phyloP scores from a whole-genome alignment of 1,139 yeast genomes.

The Pichia sp. region DNA sequence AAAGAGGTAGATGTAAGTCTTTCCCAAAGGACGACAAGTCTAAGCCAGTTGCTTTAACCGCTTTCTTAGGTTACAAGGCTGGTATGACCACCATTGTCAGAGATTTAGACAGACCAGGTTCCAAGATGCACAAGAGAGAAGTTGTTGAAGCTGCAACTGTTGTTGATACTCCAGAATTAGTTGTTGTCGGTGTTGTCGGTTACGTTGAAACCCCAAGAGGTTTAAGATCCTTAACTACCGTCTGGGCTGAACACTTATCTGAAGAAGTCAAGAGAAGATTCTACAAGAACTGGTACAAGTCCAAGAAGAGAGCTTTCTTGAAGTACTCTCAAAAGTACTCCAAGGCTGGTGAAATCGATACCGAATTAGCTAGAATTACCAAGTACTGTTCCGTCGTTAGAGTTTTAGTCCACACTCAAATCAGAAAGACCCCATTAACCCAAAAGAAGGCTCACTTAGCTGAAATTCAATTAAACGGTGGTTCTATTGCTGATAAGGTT shows the following conservation, averaged over 20 bases:
- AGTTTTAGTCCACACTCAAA: slow-evolving; percentile 99
- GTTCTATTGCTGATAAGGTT: slow-evolving; percentile 96
- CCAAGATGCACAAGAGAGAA: slow-evolving; percentile 99
- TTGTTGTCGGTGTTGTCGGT: slow-evolving; percentile 99
- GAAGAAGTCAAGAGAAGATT: slow-evolving; percentile 99
- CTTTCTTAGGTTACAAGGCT: slow-evolving; percentile 99
- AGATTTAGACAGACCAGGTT: slow-evolving; percentile 99
- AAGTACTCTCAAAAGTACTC: slow-evolving; percentile 99
- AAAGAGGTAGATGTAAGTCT: slow-evolving; percentile 98
- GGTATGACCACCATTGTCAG: slow-evolving; percentile 99
- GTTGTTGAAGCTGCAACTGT: slow-evolving; percentile 99
- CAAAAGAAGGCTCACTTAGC: slow-evolving; percentile 99
- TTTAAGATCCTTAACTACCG: slow-evolving; percentile 98
- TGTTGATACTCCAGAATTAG: slow-evolving; percentile 99
- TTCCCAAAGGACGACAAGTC: slow-evolving; percentile 99
- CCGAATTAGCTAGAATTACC: slow-evolving; percentile 97
- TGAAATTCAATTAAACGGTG: slow-evolving; percentile 99
- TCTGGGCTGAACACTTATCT: slow-evolving; percentile 99
- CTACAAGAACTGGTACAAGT: slow-evolving; percentile 99
- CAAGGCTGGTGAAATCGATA: slow-evolving; percentile 79
- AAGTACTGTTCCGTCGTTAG: slow-evolving; percentile 99
- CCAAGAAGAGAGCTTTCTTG: slow-evolving; percentile 99
- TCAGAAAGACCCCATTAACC: slow-evolving; percentile 98
- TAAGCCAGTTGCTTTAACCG: slow-evolving; percentile 98
- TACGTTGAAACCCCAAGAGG: slow-evolving; percentile 99